These are phyloP conservation scores for Boletus barrowsii DNA, from an alignment of 768 basidiomycete species.

Conservation along the genomic window DNA sequence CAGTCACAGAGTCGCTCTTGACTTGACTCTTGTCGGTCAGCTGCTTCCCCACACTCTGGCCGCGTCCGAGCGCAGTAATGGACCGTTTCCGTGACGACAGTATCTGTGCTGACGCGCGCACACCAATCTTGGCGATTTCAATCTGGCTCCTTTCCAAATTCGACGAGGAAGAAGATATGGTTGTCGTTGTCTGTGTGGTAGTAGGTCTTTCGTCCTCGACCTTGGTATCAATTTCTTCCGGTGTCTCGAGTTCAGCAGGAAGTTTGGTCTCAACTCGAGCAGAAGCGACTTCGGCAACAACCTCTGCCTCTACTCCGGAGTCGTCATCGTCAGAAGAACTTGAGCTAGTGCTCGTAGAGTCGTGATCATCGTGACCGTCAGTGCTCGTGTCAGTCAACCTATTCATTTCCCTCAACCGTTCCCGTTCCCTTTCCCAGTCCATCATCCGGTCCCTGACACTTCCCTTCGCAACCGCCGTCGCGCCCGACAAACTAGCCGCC, in stretches of 20 bases:
- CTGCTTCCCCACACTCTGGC: slow-evolving; percentile 8
- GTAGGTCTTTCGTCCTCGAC: slow-evolving; percentile 5
- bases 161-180: slow-evolving; percentile 19
- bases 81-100: slow-evolving; percentile 24
- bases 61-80: slow-evolving; percentile 12
- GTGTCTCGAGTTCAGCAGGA: background rate
- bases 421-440: slow-evolving; percentile 74
- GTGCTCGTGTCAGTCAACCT: slow-evolving; percentile 53
- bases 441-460: slow-evolving; percentile 57
- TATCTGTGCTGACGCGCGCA: slow-evolving; percentile 29
- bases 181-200: slow-evolving; percentile 13
- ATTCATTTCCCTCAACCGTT: slow-evolving; percentile 67
- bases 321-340: slow-evolving; percentile 28
- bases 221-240: background rate
- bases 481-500: slow-evolving; percentile 16
- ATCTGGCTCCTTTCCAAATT: slow-evolving; percentile 27
- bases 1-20: slow-evolving; percentile 13
- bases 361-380: slow-evolving; percentile 39
- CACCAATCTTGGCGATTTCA: slow-evolving; percentile 29
- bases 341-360: slow-evolving; percentile 17
- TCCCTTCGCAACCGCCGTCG: slow-evolving; percentile 21
- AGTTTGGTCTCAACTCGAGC: slow-evolving; percentile 3
- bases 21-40: slow-evolving; percentile 4
- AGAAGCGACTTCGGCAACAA: slow-evolving; percentile 20
- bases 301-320: slow-evolving; percentile 25